A percentile compares a stretch with the other conserved stretches of the same genome.
Evolutionary conservation across 352 stramenopile genomes (phyloP).

Genomic region (Phytophthora pinifolia): DNA sequence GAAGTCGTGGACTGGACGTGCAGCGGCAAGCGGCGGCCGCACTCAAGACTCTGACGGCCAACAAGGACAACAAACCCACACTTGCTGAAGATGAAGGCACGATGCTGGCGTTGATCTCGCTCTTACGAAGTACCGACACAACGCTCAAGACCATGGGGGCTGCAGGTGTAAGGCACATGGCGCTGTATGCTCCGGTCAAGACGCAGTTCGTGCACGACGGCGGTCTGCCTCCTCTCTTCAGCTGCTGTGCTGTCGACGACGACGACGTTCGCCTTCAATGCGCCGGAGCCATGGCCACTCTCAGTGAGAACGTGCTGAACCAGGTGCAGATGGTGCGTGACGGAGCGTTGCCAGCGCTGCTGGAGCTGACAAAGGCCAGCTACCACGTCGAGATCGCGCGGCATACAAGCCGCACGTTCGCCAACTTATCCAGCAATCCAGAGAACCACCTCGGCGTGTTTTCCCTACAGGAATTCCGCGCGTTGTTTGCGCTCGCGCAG

Average conservation of each 20-base stretch:
- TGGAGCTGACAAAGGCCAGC: slow-evolving; percentile 61
- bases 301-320: slow-evolving; percentile 92
- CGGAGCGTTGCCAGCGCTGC: slow-evolving; percentile 64
- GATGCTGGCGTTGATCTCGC: slow-evolving; percentile 79
- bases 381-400: slow-evolving; percentile 81
- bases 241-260: slow-evolving; percentile 53
- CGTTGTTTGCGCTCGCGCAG: slow-evolving; percentile 68
- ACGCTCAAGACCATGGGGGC: slow-evolving; percentile 88
- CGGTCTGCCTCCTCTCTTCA: slow-evolving; percentile 63
- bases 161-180: slow-evolving; percentile 87
- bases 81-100: slow-evolving; percentile 86
- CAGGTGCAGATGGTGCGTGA: slow-evolving; percentile 88
- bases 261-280: slow-evolving; percentile 90
- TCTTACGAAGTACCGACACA: slow-evolving; percentile 77
- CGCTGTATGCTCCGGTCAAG: slow-evolving; percentile 74
- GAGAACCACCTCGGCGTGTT: slow-evolving; percentile 93
- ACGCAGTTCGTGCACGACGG: slow-evolving; percentile 69
- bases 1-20: slow-evolving; percentile 68
- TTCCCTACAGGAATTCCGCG: slow-evolving; percentile 68
- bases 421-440: slow-evolving; percentile 91
- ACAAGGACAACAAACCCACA: slow-evolving; percentile 90
- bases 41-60: slow-evolving; percentile 91
- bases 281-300: slow-evolving; percentile 86
- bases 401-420: slow-evolving; percentile 89
- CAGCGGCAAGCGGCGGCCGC: slow-evolving; percentile 89